A percentile compares a stretch with the other conserved stretches of the same genome.
phyloP scores from a whole-genome alignment of 768 basidiomycete species.

The Clavaria fumosa region DNA sequence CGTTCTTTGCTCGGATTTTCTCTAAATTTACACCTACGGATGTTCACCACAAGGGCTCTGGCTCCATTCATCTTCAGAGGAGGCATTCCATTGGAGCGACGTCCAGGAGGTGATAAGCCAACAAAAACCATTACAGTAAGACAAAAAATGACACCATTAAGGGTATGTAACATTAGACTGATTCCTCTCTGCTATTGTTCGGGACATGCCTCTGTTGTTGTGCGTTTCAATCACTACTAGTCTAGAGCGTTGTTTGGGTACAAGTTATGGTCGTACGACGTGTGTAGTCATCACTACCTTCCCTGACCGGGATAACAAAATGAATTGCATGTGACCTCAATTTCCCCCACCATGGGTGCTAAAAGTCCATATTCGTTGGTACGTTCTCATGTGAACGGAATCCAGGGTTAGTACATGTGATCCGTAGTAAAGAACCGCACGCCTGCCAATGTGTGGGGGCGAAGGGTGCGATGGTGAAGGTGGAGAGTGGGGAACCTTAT shows the following conservation, averaged over 20 bases:
- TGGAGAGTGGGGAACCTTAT: too few species aligned
- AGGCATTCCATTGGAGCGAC: slow-evolving; percentile 32
- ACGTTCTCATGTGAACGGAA: too few species aligned
- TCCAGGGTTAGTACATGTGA: too few species aligned
- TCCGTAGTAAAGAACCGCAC: too few species aligned
- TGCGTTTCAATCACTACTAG: background rate
- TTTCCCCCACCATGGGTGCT: too few species aligned
- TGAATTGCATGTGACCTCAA: too few species aligned
- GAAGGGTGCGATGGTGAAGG: too few species aligned
- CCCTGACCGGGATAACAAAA: too few species aligned
- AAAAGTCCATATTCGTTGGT: too few species aligned
- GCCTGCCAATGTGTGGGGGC: too few species aligned
- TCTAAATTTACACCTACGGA: slow-evolving; percentile 29
- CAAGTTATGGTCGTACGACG: background rate
- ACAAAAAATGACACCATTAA: slow-evolving; percentile 1
- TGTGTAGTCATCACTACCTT: too few species aligned
- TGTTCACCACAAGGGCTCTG: slow-evolving; percentile 24
- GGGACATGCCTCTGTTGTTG: background rate
- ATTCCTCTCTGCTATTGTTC: background rate
- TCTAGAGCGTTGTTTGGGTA: background rate
- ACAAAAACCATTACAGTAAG: slow-evolving; percentile 7
- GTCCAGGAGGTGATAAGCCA: slow-evolving; percentile 10
- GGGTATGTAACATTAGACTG: slow-evolving; percentile 1
- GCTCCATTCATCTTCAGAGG: slow-evolving; percentile 28
- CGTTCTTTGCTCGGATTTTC: slow-evolving; percentile 49